Evolutionary conservation across 371 early-diverging fungal species (phyloP).

Genomic region (Mortierella sp.): DNA sequence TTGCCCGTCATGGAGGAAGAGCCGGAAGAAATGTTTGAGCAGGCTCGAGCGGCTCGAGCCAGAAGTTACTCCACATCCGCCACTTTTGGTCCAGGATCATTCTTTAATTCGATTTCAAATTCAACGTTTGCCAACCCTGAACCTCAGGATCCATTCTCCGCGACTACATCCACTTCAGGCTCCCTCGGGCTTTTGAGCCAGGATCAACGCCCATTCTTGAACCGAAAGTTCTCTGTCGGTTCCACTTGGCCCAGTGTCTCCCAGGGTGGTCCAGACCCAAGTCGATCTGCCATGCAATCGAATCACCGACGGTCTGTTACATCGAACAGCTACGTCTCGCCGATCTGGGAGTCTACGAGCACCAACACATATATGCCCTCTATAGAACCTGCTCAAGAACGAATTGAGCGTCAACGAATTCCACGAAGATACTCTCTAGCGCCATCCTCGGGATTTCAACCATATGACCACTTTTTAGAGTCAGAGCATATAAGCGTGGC

Average conservation of each 20-base stretch:
- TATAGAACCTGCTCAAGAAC: conserved; percentile 8
- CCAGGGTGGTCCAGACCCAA: conserved; percentile 2
- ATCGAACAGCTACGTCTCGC: conserved; percentile 19
- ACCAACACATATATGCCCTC: conserved; percentile 1
- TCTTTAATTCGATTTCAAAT: conserved; percentile 16
- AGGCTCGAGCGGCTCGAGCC: conserved; percentile 21
- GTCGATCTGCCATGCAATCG: conserved; percentile 9
- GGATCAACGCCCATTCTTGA: conserved; percentile 13
- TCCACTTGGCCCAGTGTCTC: conserved; percentile 30
- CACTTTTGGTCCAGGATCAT: conserved; percentile 26
- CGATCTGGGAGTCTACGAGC: conserved; percentile 36
- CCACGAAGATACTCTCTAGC: conserved; percentile 45
- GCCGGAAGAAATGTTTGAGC: conserved; percentile 32
- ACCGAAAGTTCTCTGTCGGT: conserved; percentile 19
- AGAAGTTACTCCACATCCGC: conserved; percentile 51
- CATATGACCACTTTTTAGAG: conserved; percentile 42
- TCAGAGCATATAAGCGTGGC: conserved; percentile 17
- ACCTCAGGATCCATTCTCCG: conserved; percentile 11
- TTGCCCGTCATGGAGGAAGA: conserved; percentile 42
- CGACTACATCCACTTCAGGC: conserved; percentile 2
- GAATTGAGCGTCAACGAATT: conserved; percentile 32
- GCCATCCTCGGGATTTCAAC: conserved; percentile 46
- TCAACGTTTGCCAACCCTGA: conserved; percentile 6
- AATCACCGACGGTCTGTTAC: conserved; percentile 35
- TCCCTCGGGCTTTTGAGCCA: conserved; percentile 7